Evolutionary conservation across 495 filamentous ascomycete genomes (phyloP).

Genomic region (Podospora pseudopauciseta): DNA sequence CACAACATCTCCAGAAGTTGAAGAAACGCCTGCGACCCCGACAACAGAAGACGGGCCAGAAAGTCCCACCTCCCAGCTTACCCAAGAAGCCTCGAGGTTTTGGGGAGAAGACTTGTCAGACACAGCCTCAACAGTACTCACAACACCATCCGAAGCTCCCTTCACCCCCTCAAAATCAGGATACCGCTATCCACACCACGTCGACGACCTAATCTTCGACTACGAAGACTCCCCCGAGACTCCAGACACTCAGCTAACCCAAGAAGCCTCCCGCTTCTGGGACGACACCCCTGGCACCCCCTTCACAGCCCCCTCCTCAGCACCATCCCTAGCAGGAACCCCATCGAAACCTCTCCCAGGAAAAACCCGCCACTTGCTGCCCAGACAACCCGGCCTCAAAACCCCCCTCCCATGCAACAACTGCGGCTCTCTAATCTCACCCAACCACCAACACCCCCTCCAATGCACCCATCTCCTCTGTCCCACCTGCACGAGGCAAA

Average conservation of each 20-base stretch:
- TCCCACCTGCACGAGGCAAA: neutral
- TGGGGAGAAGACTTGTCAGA: neutral
- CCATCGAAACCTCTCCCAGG: neutral
- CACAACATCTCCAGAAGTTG: neutral
- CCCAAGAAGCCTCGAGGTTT: neutral
- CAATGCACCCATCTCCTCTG: conserved; percentile 14
- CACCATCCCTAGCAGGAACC: neutral
- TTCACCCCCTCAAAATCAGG: neutral
- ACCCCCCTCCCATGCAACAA: conserved; percentile 1
- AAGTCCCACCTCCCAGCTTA: neutral
- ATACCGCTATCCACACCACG: neutral
- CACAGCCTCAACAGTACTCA: neutral
- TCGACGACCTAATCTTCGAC: neutral
- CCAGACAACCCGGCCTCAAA: neutral
- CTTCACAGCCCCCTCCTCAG: neutral
- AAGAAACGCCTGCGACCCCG: neutral
- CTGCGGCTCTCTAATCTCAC: conserved; percentile 7
- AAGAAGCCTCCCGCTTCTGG: neutral
- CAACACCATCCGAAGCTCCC: neutral
- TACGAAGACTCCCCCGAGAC: neutral
- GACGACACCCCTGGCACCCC: neutral
- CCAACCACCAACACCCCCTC: neutral
- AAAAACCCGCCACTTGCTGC: neutral
- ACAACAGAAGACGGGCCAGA: neutral
- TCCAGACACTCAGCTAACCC: neutral